Percentiles rank a stretch among this genome's conserved stretches.
Conservation (phyloP, 2,329 filamentous ascomycete species). For the Sporothrix phasma region DNA sequence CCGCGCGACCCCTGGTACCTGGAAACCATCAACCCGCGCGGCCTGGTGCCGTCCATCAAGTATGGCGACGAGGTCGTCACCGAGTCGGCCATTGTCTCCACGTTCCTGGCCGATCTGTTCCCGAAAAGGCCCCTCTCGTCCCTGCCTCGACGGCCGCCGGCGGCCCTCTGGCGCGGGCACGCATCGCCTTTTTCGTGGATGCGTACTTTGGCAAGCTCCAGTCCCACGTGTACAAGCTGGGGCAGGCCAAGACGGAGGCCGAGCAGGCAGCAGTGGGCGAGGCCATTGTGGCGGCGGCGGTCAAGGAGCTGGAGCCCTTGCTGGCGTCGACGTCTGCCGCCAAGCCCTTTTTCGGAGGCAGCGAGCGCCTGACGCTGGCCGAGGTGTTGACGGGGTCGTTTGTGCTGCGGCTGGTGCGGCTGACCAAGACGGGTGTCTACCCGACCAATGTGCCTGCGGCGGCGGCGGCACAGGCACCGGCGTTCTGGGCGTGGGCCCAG, state of each 20-base stretch:
- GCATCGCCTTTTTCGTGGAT: conserved; percentile 55
- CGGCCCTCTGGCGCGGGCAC: conserved; percentile 53
- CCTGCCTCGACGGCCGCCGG: conserved; percentile 43
- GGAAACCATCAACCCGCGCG: conserved; percentile 69
- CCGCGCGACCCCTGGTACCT: conserved; percentile 68
- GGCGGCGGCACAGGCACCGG: conserved; percentile 46
- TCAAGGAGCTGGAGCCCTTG: conserved; percentile 65
- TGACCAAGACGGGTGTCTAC: conserved; percentile 44
- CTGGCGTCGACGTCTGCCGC: conserved; percentile 33
- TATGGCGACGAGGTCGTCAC: conserved; percentile 59
- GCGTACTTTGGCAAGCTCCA: conserved; percentile 31
- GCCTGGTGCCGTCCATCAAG: conserved; percentile 61
- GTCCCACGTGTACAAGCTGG: conserved; percentile 36
- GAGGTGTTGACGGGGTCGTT: conserved; percentile 66
- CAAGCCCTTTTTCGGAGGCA: conserved; percentile 55
- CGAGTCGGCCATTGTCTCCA: conserved; percentile 63
- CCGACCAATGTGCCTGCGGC: conserved; percentile 26
- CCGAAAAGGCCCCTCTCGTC: conserved; percentile 44
- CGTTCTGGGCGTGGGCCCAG: conserved; percentile 58
- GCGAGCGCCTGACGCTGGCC: conserved; percentile 55
- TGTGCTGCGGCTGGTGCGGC: conserved; percentile 47
- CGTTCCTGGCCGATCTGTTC: conserved; percentile 60
- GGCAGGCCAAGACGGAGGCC: conserved; percentile 34
- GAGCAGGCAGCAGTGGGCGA: conserved; percentile 40
- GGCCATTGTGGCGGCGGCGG: conserved; percentile 44